Evolutionary conservation across 2,329 filamentous ascomycete genomes (phyloP).

Genomic region (Truncatella angustata): DNA sequence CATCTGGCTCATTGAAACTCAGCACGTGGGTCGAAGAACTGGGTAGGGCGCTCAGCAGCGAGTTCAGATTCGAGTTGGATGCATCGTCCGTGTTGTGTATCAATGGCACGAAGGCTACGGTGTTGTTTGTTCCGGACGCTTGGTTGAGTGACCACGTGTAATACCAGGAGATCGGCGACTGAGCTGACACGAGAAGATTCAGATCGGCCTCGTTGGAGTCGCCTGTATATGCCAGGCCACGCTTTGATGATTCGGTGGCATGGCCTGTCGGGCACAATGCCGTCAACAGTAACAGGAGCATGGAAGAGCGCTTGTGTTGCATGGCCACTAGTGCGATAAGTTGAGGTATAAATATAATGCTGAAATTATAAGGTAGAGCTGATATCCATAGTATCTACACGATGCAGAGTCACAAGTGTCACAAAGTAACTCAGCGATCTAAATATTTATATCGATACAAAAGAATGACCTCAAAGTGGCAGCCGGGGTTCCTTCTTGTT

Average conservation of each 20-base stretch:
- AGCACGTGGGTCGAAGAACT: constrained; percentile 36
- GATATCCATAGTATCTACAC: too few species aligned
- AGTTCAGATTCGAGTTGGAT: constrained; percentile 21
- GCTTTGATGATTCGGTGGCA: constrained; percentile 17
- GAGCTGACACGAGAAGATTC: constrained; percentile 31
- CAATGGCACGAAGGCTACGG: constrained; percentile 35
- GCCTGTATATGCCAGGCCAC: constrained; percentile 25
- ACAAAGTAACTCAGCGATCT: too few species aligned
- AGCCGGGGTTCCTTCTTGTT: too few species aligned
- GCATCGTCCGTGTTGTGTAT: constrained; percentile 36
- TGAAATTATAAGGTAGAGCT: too few species aligned
- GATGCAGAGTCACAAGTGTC: too few species aligned
- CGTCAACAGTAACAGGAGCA: not conserved
- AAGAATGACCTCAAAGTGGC: too few species aligned
- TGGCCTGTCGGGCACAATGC: not conserved
- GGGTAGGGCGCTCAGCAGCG: constrained; percentile 26
- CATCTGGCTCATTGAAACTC: constrained; percentile 42
- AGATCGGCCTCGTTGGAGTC: constrained; percentile 27
- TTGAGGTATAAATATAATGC: not conserved
- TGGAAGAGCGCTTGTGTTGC: not conserved
- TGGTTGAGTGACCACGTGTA: constrained; percentile 37
- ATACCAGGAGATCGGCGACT: constrained; percentile 40
- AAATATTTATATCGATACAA: too few species aligned
- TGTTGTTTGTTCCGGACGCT: constrained; percentile 17
- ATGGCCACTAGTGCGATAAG: not conserved